Percentiles rank a stretch among this genome's conserved stretches.
Evolutionary conservation across 257 asterid species (phyloP).

Genomic region (Przewalskia tangutica): DNA sequence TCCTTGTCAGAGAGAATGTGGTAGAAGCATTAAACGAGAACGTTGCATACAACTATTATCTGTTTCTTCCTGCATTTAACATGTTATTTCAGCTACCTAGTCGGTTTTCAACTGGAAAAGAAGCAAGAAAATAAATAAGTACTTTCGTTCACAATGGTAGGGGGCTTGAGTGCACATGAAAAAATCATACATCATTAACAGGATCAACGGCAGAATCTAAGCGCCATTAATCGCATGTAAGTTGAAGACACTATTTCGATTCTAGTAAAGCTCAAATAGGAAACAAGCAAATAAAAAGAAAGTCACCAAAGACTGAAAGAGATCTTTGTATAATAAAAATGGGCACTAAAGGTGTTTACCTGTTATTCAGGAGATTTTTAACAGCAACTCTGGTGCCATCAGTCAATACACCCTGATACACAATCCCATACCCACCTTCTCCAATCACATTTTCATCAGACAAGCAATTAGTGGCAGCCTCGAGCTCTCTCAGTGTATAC

Average conservation of each 20-base stretch:
- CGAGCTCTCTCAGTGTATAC: conserved; percentile 96
- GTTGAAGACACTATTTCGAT: not conserved
- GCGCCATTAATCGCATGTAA: not conserved
- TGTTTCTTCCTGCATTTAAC: not conserved
- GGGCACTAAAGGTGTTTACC: conserved; percentile 23
- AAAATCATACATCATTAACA: not conserved
- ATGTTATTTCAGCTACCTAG: not conserved
- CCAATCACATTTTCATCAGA: conserved; percentile 88
- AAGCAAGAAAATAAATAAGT: not conserved
- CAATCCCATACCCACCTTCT: conserved; percentile 96
- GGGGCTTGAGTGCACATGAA: not conserved
- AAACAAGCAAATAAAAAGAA: not conserved
- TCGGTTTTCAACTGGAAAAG: not conserved
- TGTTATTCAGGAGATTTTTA: conserved; percentile 82
- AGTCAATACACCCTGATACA: conserved; percentile 58
- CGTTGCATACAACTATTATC: not conserved
- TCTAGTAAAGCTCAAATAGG: not conserved
- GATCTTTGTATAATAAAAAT: not conserved
- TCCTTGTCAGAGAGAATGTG: not conserved
- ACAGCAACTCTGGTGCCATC: conserved; percentile 79
- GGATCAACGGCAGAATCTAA: not conserved
- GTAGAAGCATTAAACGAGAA: not conserved
- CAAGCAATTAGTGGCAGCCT: conserved; percentile 87
- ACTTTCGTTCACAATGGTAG: not conserved
- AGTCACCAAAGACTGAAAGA: not conserved